These are phyloP conservation scores for Darksidea phi DNA, from an alignment of 495 filamentous ascomycete genomes.

Conservation along the genomic window DNA sequence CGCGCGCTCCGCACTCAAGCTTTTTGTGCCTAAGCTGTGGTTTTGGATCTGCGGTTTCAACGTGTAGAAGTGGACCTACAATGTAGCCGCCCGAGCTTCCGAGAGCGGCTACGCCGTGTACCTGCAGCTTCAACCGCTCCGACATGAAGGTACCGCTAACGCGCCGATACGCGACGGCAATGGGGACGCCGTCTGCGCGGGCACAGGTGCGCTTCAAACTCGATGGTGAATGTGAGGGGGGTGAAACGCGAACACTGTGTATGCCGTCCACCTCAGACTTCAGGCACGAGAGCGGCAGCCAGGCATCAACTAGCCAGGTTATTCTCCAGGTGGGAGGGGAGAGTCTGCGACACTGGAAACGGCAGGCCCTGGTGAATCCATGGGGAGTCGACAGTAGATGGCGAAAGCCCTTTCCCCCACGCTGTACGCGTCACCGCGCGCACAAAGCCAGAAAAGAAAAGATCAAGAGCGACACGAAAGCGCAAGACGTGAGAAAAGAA, in stretches of 20 bases:
- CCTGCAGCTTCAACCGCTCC: background rate
- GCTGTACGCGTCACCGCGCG: conserved; percentile 25
- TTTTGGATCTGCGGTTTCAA: conserved; percentile 31
- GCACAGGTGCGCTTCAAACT: too few species aligned
- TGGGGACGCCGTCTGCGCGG: too few species aligned
- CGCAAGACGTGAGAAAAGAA: conserved; percentile 18
- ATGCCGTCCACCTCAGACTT: background rate
- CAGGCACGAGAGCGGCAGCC: background rate
- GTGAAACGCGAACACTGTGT: too few species aligned
- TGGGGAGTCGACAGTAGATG: background rate
- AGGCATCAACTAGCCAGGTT: conserved; percentile 1
- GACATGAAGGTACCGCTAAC: background rate
- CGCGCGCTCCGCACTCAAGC: conserved; percentile 27
- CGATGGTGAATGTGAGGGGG: too few species aligned
- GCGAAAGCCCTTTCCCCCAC: background rate
- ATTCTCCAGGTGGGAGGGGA: background rate
- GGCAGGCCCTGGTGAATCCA: conserved; percentile 7
- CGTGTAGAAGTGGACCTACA: conserved; percentile 8
- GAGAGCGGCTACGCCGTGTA: background rate
- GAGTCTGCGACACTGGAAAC: conserved; percentile 15
- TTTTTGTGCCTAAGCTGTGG: conserved; percentile 31
- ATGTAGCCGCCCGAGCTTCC: conserved; percentile 31
- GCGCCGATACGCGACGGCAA: too few species aligned
- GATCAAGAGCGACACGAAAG: conserved; percentile 2
- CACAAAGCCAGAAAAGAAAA: conserved; percentile 10